These are phyloP conservation scores for Myrica gale DNA, from an alignment of 306 rosid species.

Conservation along the genomic window DNA sequence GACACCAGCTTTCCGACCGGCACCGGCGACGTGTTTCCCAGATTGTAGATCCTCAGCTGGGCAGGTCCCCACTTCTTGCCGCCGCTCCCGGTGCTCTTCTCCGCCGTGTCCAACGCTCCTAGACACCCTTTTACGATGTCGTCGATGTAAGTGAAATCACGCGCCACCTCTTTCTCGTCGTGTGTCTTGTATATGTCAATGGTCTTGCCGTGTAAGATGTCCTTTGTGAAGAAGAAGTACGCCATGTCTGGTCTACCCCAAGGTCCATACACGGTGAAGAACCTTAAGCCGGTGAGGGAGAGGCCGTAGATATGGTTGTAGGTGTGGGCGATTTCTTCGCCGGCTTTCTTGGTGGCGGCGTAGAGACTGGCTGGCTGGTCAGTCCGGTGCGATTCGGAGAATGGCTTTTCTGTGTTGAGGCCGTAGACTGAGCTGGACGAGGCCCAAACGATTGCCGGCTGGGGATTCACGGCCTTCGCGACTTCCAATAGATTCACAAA, in stretches of 20 bases:
- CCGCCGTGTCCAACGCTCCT: conserved; percentile 46
- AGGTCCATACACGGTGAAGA: conserved; percentile 60
- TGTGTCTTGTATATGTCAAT: conserved; percentile 44
- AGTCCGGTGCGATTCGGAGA: conserved; percentile 50
- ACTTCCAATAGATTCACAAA: conserved; percentile 53
- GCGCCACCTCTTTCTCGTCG: conserved; percentile 59
- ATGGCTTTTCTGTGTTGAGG: conserved; percentile 49
- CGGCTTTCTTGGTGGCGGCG: conserved; percentile 60
- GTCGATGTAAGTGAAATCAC: conserved; percentile 64
- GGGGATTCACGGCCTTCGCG: conserved; percentile 48
- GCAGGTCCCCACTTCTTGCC: conserved; percentile 50
- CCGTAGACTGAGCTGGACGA: conserved; percentile 64
- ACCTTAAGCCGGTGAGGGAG: conserved; percentile 48
- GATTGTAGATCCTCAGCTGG: conserved; percentile 47
- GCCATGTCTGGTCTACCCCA: conserved; percentile 71
- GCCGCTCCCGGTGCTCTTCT: conserved; percentile 49
- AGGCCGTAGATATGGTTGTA: conserved; percentile 57
- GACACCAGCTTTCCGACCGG: conserved; percentile 52
- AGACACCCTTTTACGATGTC: conserved; percentile 51
- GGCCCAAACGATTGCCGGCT: conserved; percentile 61
- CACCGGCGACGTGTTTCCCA: conserved; percentile 57
- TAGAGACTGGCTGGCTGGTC: conserved; percentile 60
- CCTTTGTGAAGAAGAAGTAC: conserved; percentile 56
- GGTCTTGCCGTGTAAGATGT: conserved; percentile 47
- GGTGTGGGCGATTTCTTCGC: conserved; percentile 56